These are phyloP conservation scores for Trichocladium antarcticum DNA, from an alignment of 495 filamentous ascomycete genomes.

Conservation along the genomic window DNA sequence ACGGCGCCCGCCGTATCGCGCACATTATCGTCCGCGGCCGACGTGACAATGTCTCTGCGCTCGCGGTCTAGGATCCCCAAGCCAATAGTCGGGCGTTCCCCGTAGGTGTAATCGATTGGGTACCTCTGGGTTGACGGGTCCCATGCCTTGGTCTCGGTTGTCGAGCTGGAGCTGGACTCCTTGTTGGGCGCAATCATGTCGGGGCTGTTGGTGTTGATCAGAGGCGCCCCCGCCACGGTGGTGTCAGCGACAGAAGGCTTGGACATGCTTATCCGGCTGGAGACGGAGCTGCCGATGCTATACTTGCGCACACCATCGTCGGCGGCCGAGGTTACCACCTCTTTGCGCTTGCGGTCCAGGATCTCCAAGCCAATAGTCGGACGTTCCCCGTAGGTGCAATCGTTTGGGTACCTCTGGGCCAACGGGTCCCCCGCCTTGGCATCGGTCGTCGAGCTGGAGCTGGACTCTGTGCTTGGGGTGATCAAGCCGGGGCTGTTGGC, in stretches of 20 bases:
- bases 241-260: constrained; percentile 18
- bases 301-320: no score
- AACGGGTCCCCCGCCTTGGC: background rate
- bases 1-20: constrained; percentile 14
- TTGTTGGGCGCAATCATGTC: background rate
- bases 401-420: background rate
- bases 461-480: background rate
- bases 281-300: constrained; percentile 26
- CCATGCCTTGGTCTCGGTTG: no score
- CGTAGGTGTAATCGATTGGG: no score
- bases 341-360: no score
- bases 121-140: no score
- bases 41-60: no score
- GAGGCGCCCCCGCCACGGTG: constrained; percentile 18
- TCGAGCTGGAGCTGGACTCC: background rate
- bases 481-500: constrained; percentile 2
- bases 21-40: constrained; percentile 1
- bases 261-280: constrained; percentile 19
- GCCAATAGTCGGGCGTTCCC: background rate
- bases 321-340: no score
- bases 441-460: background rate
- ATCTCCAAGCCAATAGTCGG: no score
- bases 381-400: background rate
- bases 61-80: no score
- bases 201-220: constrained; percentile 5